Base-by-base conservation (phyloP, 2,329 filamentous ascomycete genomes). In the Aspergillus hortae region DNA sequence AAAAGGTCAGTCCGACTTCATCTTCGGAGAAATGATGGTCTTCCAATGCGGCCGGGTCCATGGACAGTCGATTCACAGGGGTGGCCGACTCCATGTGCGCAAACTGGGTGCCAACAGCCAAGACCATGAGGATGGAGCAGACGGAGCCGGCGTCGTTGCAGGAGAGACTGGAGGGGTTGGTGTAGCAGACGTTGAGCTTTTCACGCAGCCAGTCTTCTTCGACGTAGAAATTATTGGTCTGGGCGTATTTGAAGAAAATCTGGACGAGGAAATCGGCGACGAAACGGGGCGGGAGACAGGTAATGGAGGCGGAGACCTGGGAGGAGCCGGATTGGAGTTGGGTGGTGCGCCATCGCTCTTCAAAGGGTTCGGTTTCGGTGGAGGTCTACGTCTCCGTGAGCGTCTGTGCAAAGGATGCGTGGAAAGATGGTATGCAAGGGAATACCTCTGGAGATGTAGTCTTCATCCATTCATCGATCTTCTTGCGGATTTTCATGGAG, bases 1-100 rank as follows among this genome's bases (percentile, higher is more conserved):
- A 83, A 54, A 83, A 81, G 21, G 77, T 77, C 6, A 81, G 69
- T 3, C 80, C 80, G 1, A 82, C 74, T 21, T 80, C 77, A 49
- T 82, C 78, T 53, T 81, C 79, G 0, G 77, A 78, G 23, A 72
- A 70, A 35, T 67, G 62, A 38, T 68, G 68, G 36, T 70, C 69
- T 23, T 69, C 67, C 6, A 58, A 52, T 4, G 57, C 52, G 0
- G 64, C 58, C 15, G 63, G 55, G 35, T 62, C 59, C 1, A 57
- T 48, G 1, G 61, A 58, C 25, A 67, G 41, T 21, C 64, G 64
- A 33, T 72, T 71, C n/a, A 72, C 63, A 0, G 68, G 67, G 0
- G 62, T 69, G 5, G 62, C 52, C 6, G 72, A 72, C 48, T 74
- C 67, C 67, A 73, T 68, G 50, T 76, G 72, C 6, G 71, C 73